Evolutionary conservation across 768 basidiomycete genomes (phyloP).

Genomic region (Dioszegia aurantiaca): DNA sequence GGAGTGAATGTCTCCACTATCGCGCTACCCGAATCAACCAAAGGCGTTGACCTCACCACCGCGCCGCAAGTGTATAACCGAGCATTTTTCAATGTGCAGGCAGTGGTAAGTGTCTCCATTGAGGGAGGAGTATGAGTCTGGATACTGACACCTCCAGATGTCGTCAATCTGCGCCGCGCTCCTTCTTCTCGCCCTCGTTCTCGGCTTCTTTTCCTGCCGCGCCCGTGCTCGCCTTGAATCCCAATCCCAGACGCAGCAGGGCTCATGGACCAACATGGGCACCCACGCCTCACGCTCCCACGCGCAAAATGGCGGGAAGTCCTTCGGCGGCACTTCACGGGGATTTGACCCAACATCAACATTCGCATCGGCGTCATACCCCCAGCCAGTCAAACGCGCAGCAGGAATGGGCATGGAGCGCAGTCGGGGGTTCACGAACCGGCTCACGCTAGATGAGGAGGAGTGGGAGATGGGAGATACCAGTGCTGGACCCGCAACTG

Average conservation of each 20-base stretch:
- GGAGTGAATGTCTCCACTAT: slow-evolving; percentile 10
- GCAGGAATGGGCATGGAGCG: slow-evolving; percentile 5
- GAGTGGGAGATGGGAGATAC: slow-evolving; percentile 32
- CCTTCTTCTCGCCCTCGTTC: slow-evolving; percentile 22
- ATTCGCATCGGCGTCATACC: slow-evolving; percentile 14
- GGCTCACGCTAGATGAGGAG: slow-evolving; percentile 29
- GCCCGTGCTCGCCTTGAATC: slow-evolving; percentile 22
- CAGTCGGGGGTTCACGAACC: slow-evolving; percentile 32
- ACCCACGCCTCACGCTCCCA: slow-evolving; percentile 35
- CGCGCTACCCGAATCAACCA: not conserved
- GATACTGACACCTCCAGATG: slow-evolving; percentile 29
- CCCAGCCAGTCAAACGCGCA: not conserved
- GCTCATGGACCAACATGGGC: slow-evolving; percentile 14
- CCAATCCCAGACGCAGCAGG: slow-evolving; percentile 13
- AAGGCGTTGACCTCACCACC: slow-evolving; percentile 4
- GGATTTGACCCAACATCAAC: slow-evolving; percentile 18
- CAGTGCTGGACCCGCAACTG: not conserved
- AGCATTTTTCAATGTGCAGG: slow-evolving; percentile 11
- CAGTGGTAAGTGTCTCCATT: slow-evolving; percentile 4
- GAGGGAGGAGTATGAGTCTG: not conserved
- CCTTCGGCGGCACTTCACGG: not conserved
- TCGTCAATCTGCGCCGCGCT: slow-evolving; percentile 37
- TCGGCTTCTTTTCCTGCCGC: slow-evolving; percentile 33
- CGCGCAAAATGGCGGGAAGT: slow-evolving; percentile 6
- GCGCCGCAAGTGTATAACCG: slow-evolving; percentile 5